Base-by-base conservation (phyloP, 192 early-diverging fungal genomes). In the Rhizophagus clarus region DNA sequence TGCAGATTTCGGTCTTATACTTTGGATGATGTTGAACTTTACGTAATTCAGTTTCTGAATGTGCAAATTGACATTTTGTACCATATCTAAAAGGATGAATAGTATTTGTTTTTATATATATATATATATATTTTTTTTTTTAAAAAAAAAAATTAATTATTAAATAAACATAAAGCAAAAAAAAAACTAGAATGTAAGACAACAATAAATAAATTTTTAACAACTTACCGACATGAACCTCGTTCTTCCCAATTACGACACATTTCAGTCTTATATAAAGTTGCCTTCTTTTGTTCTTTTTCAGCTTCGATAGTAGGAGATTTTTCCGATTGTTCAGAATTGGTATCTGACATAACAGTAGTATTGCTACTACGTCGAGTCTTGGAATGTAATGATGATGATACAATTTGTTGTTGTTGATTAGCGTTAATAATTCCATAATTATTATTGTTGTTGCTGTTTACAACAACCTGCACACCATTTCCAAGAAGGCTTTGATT, bases 1-100 rank as follows among this genome's bases (percentile, higher is more conserved):
- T 94, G 87, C 97, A 99, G 47, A 97, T 88, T 79, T 97, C 94
- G 4, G 96, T 98, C 87, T 98, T 97, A 88, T 99, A 99, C 73
- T 93, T 95, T 60, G 93, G 94, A 82, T 99, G 96, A 42, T 97
- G 89, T 70, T 91, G 87, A 20, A 98, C 91, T 56, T 87, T 82
- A 20, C 95, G 89, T 47, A 97, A 89, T 86, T 99, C 97, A 49
- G 78, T 76, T 51, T 77, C 60, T 17, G 93, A 92, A 74, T 99
- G 97, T 20, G 97, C 97, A 90, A 97, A 99, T 83, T 96, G 94
- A 88, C 97, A 99, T 80, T 96, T 93, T 28, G 88, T 85, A 32
- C 94, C 96, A 82, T 98, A 99, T 79, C 96, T 94, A 89, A 75
- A 68, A 9, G n/a, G n/a, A n/a, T n/a, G n/a, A n/a, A n/a, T n/a